A percentile compares a stretch with the other conserved stretches of the same genome.
phyloP scores from a whole-genome alignment of 1,284 basidiomycete genomes.

The Microbotryomycetes sp. region DNA sequence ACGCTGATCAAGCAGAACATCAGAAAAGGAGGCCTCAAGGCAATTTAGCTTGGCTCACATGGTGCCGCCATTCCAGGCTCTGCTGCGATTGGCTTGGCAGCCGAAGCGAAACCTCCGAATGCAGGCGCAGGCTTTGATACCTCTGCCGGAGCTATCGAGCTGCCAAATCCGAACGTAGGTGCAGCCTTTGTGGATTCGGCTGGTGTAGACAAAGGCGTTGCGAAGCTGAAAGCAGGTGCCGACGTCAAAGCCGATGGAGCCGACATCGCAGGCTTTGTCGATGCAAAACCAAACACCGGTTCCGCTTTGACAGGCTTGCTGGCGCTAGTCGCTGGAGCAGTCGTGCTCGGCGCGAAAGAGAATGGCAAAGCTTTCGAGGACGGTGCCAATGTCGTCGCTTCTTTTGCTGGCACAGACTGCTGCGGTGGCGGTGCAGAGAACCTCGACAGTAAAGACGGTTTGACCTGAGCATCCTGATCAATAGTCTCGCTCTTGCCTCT shows the following conservation, averaged over 20 bases:
- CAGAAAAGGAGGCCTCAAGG: too few species aligned
- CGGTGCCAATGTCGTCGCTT: not conserved
- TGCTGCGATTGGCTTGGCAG: too few species aligned
- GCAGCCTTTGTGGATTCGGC: not conserved
- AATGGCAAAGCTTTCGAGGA: slow-evolving; percentile 5
- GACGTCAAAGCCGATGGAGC: not conserved
- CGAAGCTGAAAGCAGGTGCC: not conserved
- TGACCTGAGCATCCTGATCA: not conserved
- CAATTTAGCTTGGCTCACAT: too few species aligned
- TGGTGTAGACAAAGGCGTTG: not conserved
- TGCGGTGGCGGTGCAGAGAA: not conserved
- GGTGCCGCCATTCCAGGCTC: too few species aligned
- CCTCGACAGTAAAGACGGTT: not conserved
- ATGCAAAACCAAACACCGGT: not conserved
- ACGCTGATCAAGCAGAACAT: not conserved
- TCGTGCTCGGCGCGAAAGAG: slow-evolving; percentile 15
- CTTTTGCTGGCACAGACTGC: not conserved
- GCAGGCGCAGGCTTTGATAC: not conserved
- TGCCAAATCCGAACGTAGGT: slow-evolving; percentile 5
- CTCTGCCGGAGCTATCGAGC: not conserved
- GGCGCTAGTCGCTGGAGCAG: not conserved
- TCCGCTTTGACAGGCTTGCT: not conserved
- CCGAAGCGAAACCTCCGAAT: not conserved
- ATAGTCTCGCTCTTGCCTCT: not conserved
- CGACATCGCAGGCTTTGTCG: not conserved